Evolutionary conservation across 345 rosid genomes (phyloP).

Genomic region (Acer campestre): DNA sequence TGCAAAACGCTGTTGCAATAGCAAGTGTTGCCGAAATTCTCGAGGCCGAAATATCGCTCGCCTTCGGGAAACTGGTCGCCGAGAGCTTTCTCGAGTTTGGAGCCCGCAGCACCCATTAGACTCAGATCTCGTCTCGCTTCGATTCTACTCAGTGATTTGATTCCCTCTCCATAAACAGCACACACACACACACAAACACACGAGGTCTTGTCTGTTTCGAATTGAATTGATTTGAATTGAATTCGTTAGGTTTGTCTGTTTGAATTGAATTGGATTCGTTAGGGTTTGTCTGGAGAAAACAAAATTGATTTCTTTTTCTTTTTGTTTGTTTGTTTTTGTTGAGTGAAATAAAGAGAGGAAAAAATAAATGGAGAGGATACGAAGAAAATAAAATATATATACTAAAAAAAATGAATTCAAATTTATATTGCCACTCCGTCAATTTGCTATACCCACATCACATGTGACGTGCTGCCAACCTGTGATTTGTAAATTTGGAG

Average conservation of each 20-base stretch:
- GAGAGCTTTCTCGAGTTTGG: conserved; percentile 98
- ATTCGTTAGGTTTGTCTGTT: neutral
- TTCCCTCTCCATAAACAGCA: conserved; percentile 16
- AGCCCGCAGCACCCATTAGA: conserved; percentile 96
- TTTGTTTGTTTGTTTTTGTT: neutral
- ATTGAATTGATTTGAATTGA: neutral
- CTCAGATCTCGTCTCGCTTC: conserved; percentile 22
- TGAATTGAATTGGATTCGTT: neutral
- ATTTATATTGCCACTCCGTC: neutral
- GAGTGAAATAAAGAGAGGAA: neutral
- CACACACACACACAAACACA: neutral
- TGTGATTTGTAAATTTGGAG: neutral
- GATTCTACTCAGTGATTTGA: conserved; percentile 36
- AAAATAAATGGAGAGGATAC: too few relatives aligned
- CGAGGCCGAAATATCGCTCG: conserved; percentile 96
- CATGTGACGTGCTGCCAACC: conserved; percentile 7
- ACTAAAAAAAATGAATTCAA: neutral
- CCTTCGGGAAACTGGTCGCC: conserved; percentile 99
- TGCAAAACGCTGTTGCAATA: conserved; percentile 98
- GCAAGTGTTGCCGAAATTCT: conserved; percentile 98
- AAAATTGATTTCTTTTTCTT: neutral
- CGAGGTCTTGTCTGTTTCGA: neutral
- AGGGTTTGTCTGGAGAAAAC: conserved; percentile 2
- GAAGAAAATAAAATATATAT: too few relatives aligned
- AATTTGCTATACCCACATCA: neutral